Evolutionary conservation across 1,139 yeast species (phyloP).

Genomic region (Sugiyamaella sp.): DNA sequence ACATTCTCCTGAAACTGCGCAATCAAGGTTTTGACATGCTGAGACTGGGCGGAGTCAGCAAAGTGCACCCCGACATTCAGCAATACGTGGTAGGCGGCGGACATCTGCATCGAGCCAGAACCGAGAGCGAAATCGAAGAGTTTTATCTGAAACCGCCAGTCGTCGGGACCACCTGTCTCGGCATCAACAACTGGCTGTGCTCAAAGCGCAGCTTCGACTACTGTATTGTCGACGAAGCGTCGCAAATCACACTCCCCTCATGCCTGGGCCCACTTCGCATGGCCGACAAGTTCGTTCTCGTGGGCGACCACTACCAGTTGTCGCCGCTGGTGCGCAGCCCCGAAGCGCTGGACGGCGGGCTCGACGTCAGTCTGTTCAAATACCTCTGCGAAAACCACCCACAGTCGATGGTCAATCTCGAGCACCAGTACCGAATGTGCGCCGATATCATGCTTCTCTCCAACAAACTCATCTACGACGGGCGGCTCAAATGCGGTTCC

Average conservation of each 20-base stretch:
- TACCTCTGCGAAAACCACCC: constrained; percentile 73
- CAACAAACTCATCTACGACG: constrained; percentile 75
- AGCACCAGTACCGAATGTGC: constrained; percentile 92
- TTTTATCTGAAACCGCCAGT: constrained; percentile 65
- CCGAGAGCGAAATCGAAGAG: constrained; percentile 44
- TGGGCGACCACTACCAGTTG: constrained; percentile 92
- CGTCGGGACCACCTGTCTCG: constrained; percentile 88
- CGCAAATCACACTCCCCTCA: constrained; percentile 89
- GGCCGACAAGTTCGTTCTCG: constrained; percentile 79
- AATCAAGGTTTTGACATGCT: constrained; percentile 51
- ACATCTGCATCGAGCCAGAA: constrained; percentile 26
- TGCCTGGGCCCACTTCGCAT: constrained; percentile 84
- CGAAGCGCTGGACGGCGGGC: constrained; percentile 55
- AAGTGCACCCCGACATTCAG: constrained; percentile 65
- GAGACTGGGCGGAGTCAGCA: constrained; percentile 44
- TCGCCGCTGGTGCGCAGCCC: constrained; percentile 79
- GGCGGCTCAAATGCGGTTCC: constrained; percentile 75
- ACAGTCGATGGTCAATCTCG: constrained; percentile 67
- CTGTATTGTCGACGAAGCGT: constrained; percentile 95
- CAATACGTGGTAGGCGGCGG: constrained; percentile 53
- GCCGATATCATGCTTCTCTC: constrained; percentile 82
- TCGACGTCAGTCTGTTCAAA: constrained; percentile 79
- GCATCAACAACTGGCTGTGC: constrained; percentile 60
- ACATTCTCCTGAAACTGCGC: constrained; percentile 72
- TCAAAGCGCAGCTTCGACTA: constrained; percentile 70